Conservation (phyloP, 2,329 filamentous ascomycete genomes). For the Mycosphaerella sp. region DNA sequence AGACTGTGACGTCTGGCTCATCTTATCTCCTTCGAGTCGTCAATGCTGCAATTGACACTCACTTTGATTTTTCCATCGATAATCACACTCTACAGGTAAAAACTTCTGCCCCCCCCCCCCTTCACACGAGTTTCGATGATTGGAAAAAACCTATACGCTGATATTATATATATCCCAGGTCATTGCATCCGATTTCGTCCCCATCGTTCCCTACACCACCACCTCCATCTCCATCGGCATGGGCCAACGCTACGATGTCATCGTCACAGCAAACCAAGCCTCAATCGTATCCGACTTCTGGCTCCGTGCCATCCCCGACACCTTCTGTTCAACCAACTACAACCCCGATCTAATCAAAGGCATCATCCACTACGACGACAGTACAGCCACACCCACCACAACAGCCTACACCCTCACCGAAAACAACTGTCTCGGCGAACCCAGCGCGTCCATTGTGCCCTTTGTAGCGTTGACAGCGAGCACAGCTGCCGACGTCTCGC, state of each 20-base stretch:
- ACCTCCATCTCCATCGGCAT: conserved; percentile 34
- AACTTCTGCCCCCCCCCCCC: too few relatives aligned
- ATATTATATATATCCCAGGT: conserved; percentile 28
- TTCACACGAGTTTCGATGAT: too few relatives aligned
- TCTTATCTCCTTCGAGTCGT: conserved; percentile 40
- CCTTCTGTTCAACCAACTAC: conserved; percentile 35
- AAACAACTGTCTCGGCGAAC: conserved; percentile 35
- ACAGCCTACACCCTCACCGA: conserved; percentile 27
- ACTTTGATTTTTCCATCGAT: conserved; percentile 35
- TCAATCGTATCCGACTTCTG: conserved; percentile 31
- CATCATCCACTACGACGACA: conserved; percentile 35
- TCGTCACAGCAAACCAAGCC: conserved; percentile 29
- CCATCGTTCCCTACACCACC: conserved; percentile 38
- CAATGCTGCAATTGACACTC: conserved; percentile 36
- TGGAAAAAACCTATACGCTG: not conserved
- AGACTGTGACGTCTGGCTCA: conserved; percentile 34
- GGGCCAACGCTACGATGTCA: conserved; percentile 34
- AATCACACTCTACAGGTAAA: conserved; percentile 35
- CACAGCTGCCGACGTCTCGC: not conserved
- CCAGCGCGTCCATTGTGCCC: not conserved
- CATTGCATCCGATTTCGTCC: conserved; percentile 40
- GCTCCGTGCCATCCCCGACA: conserved; percentile 36
- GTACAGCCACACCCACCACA: conserved; percentile 30
- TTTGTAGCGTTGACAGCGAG: not conserved
- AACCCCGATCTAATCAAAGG: conserved; percentile 30